These are phyloP conservation scores for Cordyceps cicadae DNA, from an alignment of 2,329 filamentous ascomycete genomes.

Conservation along the genomic window DNA sequence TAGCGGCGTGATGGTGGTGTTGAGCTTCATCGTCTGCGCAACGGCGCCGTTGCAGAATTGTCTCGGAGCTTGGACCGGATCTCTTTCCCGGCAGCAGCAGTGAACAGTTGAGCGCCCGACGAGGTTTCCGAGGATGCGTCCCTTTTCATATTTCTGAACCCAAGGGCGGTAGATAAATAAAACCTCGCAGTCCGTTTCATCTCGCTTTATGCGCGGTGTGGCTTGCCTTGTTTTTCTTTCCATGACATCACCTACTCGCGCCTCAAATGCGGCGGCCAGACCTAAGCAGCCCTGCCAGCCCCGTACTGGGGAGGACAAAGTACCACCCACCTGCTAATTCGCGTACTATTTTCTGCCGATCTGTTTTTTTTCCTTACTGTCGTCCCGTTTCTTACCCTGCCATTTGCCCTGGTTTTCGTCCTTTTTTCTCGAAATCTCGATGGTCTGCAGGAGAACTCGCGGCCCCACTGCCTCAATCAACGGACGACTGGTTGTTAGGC, in stretches of 20 bases:
- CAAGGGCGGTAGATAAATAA: not conserved
- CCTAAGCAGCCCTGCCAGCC: not conserved
- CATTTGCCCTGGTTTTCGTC: not conserved
- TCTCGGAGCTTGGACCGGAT: not conserved
- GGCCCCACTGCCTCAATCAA: not conserved
- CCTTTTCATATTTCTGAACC: not conserved
- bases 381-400: not conserved
- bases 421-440: not conserved
- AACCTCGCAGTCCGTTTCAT: not conserved
- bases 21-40: not conserved
- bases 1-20: not conserved
- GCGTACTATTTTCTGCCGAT: not conserved
- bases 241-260: conserved; percentile 4
- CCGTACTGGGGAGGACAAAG: not conserved
- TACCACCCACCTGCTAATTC: not conserved
- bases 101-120: not conserved
- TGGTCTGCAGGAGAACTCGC: not conserved
- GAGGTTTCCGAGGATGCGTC: not conserved
- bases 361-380: not conserved
- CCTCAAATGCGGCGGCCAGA: not conserved
- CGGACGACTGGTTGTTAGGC: not conserved
- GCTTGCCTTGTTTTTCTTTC: not conserved
- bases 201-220: not conserved
- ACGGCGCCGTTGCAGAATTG: not conserved
- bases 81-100: not conserved